Percentiles rank a stretch among this genome's conserved stretches.
These are phyloP conservation scores for Lactuca saligna DNA, from an alignment of 129 eudicot genomes.

Conservation along the genomic window DNA sequence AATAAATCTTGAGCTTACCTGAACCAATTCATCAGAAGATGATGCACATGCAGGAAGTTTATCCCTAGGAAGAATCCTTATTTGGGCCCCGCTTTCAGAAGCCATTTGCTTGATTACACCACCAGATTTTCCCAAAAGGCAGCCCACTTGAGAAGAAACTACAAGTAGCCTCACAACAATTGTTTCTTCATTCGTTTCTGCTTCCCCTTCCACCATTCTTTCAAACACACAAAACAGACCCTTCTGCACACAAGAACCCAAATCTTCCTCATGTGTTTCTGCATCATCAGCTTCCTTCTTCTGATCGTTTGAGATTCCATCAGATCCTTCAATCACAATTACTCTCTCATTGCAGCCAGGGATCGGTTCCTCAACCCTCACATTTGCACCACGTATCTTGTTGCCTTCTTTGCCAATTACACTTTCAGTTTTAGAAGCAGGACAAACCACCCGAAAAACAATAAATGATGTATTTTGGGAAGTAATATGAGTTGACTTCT, in stretches of 20 bases:
- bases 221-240: conserved; percentile 75
- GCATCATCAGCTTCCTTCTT: conserved; percentile 36
- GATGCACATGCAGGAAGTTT: conserved; percentile 78
- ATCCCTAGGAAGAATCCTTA: conserved; percentile 75
- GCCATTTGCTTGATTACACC: conserved; percentile 67
- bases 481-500: conserved; percentile 39
- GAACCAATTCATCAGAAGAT: conserved; percentile 82
- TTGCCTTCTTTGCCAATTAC: conserved; percentile 71
- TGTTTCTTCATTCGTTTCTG: conserved; percentile 45
- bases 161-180: conserved; percentile 65
- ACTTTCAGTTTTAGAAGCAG: conserved; percentile 53
- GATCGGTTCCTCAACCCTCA: conserved; percentile 67
- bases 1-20: conserved; percentile 45
- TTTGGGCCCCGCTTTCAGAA: conserved; percentile 81
- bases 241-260: conserved; percentile 57
- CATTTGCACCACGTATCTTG: conserved; percentile 74
- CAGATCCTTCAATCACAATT: conserved; percentile 55
- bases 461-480: conserved; percentile 36
- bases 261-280: conserved; percentile 49
- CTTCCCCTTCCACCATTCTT: conserved; percentile 58
- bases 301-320: conserved; percentile 36
- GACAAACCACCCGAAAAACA: conserved; percentile 71
- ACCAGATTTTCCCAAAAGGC: conserved; percentile 67
- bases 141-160: conserved; percentile 72
- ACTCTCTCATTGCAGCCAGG: conserved; percentile 92